A percentile compares a stretch with the other conserved stretches of the same genome.
Conservation (phyloP, 352 stramenopile genomes). For the Pythium aquatile region DNA sequence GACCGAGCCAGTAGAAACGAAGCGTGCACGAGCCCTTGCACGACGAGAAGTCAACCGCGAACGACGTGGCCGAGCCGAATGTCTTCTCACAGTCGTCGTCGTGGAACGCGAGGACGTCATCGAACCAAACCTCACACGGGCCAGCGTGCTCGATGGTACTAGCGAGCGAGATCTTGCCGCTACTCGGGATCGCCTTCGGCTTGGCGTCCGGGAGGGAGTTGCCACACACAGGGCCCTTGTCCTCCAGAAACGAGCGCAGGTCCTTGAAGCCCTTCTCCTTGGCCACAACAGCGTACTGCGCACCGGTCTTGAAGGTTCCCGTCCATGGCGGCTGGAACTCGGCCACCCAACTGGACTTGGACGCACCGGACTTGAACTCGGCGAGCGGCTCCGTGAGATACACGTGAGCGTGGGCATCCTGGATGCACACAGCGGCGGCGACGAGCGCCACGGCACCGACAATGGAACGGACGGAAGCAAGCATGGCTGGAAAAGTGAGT, state of each 20-base stretch:
- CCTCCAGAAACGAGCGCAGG: slow-evolving; percentile 23
- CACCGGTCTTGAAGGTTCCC: slow-evolving; percentile 14
- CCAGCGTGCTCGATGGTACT: slow-evolving; percentile 9
- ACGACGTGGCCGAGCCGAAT: not conserved
- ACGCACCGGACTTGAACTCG: slow-evolving; percentile 14
- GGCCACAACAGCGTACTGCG: slow-evolving; percentile 12
- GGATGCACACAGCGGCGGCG: slow-evolving; percentile 4
- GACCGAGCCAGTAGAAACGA: slow-evolving; percentile 26
- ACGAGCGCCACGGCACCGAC: slow-evolving; percentile 3
- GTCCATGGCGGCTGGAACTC: slow-evolving; percentile 11
- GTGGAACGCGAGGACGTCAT: slow-evolving; percentile 16
- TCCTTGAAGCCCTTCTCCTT: slow-evolving; percentile 15
- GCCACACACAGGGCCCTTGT: slow-evolving; percentile 19
- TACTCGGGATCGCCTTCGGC: slow-evolving; percentile 19
- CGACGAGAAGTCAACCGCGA: slow-evolving; percentile 17
- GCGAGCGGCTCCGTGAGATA: slow-evolving; percentile 11
- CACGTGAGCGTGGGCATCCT: slow-evolving; percentile 10
- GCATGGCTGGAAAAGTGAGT: not conserved
- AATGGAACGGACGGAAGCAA: not conserved
- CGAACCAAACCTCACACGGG: slow-evolving; percentile 17
- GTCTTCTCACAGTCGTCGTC: slow-evolving; percentile 22
- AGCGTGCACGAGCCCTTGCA: slow-evolving; percentile 21
- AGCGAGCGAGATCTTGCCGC: slow-evolving; percentile 12
- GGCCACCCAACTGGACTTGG: slow-evolving; percentile 16
- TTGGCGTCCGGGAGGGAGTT: slow-evolving; percentile 18